Evolutionary conservation across 139 green algal species (phyloP).

Genomic region (Chlamydomonas sp.): DNA sequence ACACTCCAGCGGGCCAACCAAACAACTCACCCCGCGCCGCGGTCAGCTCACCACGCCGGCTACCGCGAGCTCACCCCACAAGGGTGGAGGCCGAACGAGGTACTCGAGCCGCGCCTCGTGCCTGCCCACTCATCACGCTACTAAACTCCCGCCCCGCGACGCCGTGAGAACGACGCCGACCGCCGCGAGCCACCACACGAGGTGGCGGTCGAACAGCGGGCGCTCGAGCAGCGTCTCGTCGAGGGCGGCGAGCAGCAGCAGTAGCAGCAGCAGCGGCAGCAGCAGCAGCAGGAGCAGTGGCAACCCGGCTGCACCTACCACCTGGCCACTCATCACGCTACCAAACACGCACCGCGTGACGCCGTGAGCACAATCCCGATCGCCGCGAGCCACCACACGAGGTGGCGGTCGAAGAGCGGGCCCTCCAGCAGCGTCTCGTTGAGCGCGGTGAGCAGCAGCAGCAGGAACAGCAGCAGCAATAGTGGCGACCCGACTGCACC

Average conservation of each 20-base stretch:
- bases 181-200: constrained; percentile 74
- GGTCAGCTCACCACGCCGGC: too few species aligned
- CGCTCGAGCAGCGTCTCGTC: constrained; percentile 77
- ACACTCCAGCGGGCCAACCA: too few species aligned
- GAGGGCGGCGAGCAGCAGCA: constrained; percentile 62
- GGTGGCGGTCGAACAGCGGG: constrained; percentile 55
- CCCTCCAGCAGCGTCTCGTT: constrained; percentile 77
- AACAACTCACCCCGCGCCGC: too few species aligned
- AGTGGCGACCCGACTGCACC: too few species aligned
- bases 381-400: constrained; percentile 74
- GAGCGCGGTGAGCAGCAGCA: constrained; percentile 62
- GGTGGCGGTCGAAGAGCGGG: constrained; percentile 55
- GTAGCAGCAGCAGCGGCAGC: too few species aligned
- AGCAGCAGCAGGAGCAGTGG: too few species aligned
- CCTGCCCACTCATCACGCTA: not conserved
- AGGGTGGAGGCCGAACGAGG: too few species aligned
- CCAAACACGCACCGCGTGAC: constrained; percentile 9
- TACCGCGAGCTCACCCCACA: too few species aligned
- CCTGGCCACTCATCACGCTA: not conserved
- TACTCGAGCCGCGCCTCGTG: too few species aligned
- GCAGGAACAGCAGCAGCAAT: too few species aligned
- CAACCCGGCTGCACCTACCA: too few species aligned
- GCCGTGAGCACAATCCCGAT: constrained; percentile 68
- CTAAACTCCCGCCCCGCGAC: constrained; percentile 11
- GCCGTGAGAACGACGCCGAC: constrained; percentile 68